phyloP scores from a whole-genome alignment of 2,329 filamentous ascomycete genomes.

The Colletotrichum liriopes region DNA sequence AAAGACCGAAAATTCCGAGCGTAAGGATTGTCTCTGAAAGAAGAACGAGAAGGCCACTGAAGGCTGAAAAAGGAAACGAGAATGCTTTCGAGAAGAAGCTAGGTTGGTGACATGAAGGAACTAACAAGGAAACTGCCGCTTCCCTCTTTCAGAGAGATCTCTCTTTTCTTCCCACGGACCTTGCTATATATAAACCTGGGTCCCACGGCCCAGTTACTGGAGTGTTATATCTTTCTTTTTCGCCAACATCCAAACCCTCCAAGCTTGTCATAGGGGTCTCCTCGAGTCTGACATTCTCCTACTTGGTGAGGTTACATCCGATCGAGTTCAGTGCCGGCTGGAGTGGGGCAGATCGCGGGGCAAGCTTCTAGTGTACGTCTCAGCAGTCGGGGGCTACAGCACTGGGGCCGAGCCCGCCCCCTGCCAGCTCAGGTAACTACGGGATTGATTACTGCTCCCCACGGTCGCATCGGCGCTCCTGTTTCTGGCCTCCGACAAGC shows the following conservation, averaged over 20 bases:
- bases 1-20: no score
- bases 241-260: not conserved
- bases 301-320: slow-evolving; percentile 4
- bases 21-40: no score
- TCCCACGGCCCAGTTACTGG: not conserved
- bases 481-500: not conserved
- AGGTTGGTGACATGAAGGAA: not conserved
- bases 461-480: slow-evolving; percentile 1
- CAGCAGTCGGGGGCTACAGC: not conserved
- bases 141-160: not conserved
- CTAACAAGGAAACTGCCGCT: not conserved
- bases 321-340: slow-evolving; percentile 20
- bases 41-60: not conserved
- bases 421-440: slow-evolving; percentile 2
- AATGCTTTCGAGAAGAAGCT: not conserved
- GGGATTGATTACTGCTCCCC: not conserved
- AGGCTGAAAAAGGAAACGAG: not conserved
- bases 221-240: not conserved
- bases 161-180: not conserved
- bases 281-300: not conserved
- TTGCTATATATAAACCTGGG: not conserved
- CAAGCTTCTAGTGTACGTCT: not conserved
- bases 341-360: slow-evolving; percentile 33
- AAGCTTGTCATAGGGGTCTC: no score
- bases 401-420: not conserved